Percentiles rank a stretch among this genome's conserved stretches.
Conservation (phyloP, 1,284 basidiomycete species). For the Pisolithus thermaeus region DNA sequence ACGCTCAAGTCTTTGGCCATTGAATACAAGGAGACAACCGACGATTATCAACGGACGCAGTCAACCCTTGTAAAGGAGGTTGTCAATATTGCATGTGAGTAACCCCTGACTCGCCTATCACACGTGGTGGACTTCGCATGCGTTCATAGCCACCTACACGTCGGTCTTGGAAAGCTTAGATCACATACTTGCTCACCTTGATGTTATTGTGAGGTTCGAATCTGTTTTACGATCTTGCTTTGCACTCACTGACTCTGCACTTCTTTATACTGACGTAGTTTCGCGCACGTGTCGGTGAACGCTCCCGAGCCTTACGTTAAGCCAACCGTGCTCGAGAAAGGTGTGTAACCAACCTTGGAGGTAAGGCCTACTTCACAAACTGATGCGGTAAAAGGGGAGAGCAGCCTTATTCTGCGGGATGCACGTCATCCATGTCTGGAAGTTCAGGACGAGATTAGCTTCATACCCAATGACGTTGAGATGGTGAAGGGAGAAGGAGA, state of each 20-base stretch:
- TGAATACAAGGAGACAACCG: constrained; percentile 67
- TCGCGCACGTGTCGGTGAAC: constrained; percentile 86
- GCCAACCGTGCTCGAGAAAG: constrained; percentile 69
- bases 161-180: constrained; percentile 90
- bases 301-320: constrained; percentile 88
- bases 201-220: constrained; percentile 79
- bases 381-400: constrained; percentile 47
- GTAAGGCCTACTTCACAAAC: not conserved
- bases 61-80: constrained; percentile 88
- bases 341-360: constrained; percentile 30
- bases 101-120: not conserved
- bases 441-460: constrained; percentile 91
- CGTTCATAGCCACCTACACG: constrained; percentile 75
- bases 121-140: not conserved
- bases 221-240: not conserved
- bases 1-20: constrained; percentile 69
- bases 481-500: constrained; percentile 86
- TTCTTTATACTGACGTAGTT: constrained; percentile 39
- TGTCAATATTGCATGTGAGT: constrained; percentile 83
- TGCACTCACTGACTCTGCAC: not conserved
- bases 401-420: constrained; percentile 72
- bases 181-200: constrained; percentile 82
- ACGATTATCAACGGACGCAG: constrained; percentile 74
- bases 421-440: constrained; percentile 96
- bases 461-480: constrained; percentile 93